Evolutionary conservation across 2,329 filamentous ascomycete species (phyloP).

Genomic region (Xylaria sp.): DNA sequence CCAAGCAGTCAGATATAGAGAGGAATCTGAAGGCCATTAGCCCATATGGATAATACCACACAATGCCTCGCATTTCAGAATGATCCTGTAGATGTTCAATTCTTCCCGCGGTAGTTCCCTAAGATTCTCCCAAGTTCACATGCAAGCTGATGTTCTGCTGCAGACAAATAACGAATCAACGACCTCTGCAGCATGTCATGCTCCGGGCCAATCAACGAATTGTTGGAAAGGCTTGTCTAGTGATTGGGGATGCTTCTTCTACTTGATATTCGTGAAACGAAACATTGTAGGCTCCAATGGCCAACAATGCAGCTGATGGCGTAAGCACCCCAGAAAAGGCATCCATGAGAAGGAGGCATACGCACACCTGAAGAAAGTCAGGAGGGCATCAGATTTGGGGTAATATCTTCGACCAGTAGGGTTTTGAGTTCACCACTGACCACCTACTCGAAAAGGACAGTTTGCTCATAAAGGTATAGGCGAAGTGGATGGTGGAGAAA

Average conservation of each 20-base stretch:
- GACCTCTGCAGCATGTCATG: neutral
- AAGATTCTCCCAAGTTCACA: too few relatives aligned
- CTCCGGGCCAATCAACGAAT: neutral
- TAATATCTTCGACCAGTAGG: neutral
- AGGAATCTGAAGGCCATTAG: too few relatives aligned
- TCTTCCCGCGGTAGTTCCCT: too few relatives aligned
- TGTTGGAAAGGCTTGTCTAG: neutral
- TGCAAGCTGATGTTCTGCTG: too few relatives aligned
- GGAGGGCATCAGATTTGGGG: neutral
- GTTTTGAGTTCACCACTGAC: neutral
- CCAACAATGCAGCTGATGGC: neutral
- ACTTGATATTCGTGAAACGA: neutral
- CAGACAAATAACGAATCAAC: neutral
- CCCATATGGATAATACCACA: too few relatives aligned
- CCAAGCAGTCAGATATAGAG: too few relatives aligned
- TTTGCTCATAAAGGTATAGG: neutral
- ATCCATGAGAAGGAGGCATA: neutral
- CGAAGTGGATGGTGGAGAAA: constrained; percentile 4
- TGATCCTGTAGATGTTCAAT: too few relatives aligned
- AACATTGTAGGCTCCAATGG: neutral
- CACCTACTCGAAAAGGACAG: neutral
- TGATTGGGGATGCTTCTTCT: neutral
- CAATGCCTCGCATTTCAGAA: too few relatives aligned
- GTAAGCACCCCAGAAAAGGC: neutral
- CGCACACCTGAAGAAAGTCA: neutral